These are phyloP conservation scores for Mortierella claussenii DNA, from an alignment of 192 early-diverging fungal species.

Conservation along the genomic window DNA sequence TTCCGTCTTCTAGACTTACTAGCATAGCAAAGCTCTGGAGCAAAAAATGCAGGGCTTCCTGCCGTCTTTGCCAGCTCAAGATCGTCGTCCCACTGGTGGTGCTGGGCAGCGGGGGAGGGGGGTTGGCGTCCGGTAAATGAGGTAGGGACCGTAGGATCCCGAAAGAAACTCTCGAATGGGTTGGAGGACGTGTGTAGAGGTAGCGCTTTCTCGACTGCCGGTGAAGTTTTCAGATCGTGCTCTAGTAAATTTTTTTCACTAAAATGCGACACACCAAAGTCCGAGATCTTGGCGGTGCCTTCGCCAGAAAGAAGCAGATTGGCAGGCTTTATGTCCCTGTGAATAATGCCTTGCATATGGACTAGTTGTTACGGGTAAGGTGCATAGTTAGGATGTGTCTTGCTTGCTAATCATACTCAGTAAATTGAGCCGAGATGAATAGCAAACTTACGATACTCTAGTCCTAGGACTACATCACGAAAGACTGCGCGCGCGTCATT, in stretches of 20 bases:
- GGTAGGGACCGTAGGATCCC: neutral
- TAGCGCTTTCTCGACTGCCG: conserved; percentile 31
- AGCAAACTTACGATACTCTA: conserved; percentile 93
- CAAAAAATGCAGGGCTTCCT: conserved; percentile 97
- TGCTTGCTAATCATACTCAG: no score
- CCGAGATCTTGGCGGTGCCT: conserved; percentile 92
- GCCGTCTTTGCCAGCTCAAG: conserved; percentile 94
- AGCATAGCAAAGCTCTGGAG: conserved; percentile 93
- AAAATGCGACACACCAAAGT: conserved; percentile 97
- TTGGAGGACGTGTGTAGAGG: conserved; percentile 25
- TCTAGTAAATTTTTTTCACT: conserved; percentile 57
- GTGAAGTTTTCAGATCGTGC: conserved; percentile 49
- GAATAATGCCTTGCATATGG: conserved; percentile 95
- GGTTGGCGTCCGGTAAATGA: neutral
- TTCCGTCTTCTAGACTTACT: conserved; percentile 56
- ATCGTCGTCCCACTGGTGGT: conserved; percentile 68
- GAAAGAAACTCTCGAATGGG: conserved; percentile 37
- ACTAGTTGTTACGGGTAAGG: conserved; percentile 56
- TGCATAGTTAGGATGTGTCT: neutral
- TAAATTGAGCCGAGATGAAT: no score
- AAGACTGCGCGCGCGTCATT: conserved; percentile 83
- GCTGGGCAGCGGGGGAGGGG: conserved; percentile 51
- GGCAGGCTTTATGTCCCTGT: conserved; percentile 98
- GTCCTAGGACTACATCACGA: conserved; percentile 87
- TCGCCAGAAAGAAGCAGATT: conserved; percentile 87